phyloP scores from a whole-genome alignment of 2,329 filamentous ascomycete species.

The Pezizomycotina sp. region DNA sequence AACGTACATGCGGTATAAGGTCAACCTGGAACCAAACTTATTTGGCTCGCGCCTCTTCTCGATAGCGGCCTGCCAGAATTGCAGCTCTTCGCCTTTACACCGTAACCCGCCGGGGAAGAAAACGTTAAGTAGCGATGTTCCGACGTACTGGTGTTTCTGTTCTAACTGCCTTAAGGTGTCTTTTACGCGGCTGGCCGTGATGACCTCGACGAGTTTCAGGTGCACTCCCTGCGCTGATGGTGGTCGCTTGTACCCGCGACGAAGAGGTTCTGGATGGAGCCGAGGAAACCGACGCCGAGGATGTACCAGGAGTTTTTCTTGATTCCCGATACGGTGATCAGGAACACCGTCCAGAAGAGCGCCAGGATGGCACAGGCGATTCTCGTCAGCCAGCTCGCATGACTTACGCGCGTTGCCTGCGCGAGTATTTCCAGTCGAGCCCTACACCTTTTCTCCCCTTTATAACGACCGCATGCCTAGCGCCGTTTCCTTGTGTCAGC shows the following conservation, averaged over 20 bases:
- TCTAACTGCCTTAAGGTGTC: conserved; percentile 26
- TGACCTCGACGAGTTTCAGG: conserved; percentile 23
- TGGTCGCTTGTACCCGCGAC: conserved; percentile 26
- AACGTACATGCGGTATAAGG: too few relatives aligned
- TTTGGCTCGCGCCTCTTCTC: too few relatives aligned
- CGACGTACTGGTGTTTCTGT: conserved; percentile 25
- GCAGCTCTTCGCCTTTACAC: too few relatives aligned
- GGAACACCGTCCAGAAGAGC: conserved; percentile 30
- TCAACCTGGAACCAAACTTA: too few relatives aligned
- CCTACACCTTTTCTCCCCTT: conserved; percentile 26
- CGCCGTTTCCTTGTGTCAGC: conserved; percentile 31
- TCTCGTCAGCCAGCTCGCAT: conserved; percentile 18
- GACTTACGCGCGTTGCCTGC: conserved; percentile 17
- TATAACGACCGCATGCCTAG: conserved; percentile 31
- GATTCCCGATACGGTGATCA: conserved; percentile 30
- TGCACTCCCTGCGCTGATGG: conserved; percentile 26
- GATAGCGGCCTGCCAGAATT: too few relatives aligned
- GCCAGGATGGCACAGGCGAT: conserved; percentile 23
- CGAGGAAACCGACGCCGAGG: conserved; percentile 30
- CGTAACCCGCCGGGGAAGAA: conserved; percentile 26
- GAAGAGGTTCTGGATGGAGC: conserved; percentile 30
- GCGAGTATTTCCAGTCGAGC: conserved; percentile 33
- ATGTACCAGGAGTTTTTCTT: conserved; percentile 30
- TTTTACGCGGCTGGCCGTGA: conserved; percentile 26
- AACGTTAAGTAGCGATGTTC: conserved; percentile 24